Evolutionary conservation across 2,329 filamentous ascomycete genomes (phyloP).

Genomic region (Aureobasidium sp.): DNA sequence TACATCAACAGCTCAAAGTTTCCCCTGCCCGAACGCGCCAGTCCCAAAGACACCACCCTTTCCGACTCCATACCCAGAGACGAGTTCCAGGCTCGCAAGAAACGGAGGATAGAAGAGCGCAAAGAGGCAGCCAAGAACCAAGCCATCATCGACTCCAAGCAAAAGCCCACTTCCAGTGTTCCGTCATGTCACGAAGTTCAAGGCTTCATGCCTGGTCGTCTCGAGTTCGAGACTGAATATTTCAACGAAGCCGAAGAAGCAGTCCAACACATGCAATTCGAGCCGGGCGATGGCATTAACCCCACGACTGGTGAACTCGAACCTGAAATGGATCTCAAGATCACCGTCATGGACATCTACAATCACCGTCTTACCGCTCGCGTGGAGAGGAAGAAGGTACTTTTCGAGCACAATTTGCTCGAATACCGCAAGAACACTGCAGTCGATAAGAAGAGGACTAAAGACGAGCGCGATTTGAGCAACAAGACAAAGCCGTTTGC

Average conservation of each 20-base stretch:
- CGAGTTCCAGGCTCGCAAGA: conserved; percentile 88
- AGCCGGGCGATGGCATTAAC: conserved; percentile 89
- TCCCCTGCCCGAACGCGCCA: conserved; percentile 78
- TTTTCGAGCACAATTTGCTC: conserved; percentile 89
- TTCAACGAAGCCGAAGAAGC: conserved; percentile 97
- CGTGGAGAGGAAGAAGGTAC: conserved; percentile 89
- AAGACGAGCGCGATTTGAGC: conserved; percentile 84
- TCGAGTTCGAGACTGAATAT: conserved; percentile 97
- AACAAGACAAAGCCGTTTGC: conserved; percentile 95
- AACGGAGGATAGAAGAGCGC: conserved; percentile 83
- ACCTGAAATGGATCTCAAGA: conserved; percentile 93
- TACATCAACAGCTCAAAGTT: conserved; percentile 81
- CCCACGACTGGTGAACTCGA: conserved; percentile 77
- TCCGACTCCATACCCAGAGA: conserved; percentile 78
- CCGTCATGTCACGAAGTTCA: conserved; percentile 97
- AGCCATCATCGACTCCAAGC: conserved; percentile 77
- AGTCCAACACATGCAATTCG: conserved; percentile 96
- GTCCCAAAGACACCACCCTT: conserved; percentile 70
- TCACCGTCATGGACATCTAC: conserved; percentile 98
- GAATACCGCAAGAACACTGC: conserved; percentile 91
- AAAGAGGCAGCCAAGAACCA: conserved; percentile 82
- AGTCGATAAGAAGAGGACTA: conserved; percentile 87
- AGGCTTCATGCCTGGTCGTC: conserved; percentile 93
- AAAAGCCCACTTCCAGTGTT: conserved; percentile 91
- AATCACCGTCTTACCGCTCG: conserved; percentile 84